Percentiles rank a stretch among this genome's conserved stretches.
These are phyloP conservation scores for Rhodofomes roseus DNA, from an alignment of 1,284 basidiomycete genomes.

Conservation along the genomic window DNA sequence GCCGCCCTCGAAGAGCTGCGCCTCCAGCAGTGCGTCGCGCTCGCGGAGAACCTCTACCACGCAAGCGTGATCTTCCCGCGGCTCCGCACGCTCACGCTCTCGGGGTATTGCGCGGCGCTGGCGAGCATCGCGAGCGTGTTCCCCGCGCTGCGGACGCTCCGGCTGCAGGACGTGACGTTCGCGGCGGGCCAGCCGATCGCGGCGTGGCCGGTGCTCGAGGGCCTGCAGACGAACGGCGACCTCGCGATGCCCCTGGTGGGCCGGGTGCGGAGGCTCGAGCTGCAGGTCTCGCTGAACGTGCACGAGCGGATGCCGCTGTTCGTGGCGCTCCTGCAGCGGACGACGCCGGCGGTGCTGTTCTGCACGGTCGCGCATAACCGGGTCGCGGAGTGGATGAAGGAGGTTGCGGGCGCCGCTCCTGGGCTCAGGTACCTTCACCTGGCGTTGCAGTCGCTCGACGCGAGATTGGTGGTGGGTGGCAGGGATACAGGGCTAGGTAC, in stretches of 20 bases:
- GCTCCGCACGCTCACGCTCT: background rate
- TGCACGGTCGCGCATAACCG: background rate
- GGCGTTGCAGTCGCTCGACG: background rate
- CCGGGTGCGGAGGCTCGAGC: background rate
- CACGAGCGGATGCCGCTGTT: background rate
- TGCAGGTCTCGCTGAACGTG: background rate
- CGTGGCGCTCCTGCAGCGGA: background rate
- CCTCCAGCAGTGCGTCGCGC: background rate
- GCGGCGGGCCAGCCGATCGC: background rate
- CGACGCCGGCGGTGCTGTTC: background rate
- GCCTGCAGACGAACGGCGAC: background rate
- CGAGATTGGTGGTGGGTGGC: background rate
- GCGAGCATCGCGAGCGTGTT: background rate
- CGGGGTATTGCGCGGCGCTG: background rate
- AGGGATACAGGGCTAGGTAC: background rate
- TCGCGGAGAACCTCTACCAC: background rate
- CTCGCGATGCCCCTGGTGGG: background rate
- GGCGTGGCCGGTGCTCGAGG: background rate
- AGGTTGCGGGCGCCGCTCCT: background rate
- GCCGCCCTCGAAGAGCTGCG: background rate
- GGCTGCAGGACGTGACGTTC: background rate
- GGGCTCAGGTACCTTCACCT: slow-evolving; percentile 2
- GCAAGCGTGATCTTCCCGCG: background rate
- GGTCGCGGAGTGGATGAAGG: background rate
- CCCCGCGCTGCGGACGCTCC: background rate